These are phyloP conservation scores for Datisca glomerata DNA, from an alignment of 306 rosid species.

Conservation along the genomic window DNA sequence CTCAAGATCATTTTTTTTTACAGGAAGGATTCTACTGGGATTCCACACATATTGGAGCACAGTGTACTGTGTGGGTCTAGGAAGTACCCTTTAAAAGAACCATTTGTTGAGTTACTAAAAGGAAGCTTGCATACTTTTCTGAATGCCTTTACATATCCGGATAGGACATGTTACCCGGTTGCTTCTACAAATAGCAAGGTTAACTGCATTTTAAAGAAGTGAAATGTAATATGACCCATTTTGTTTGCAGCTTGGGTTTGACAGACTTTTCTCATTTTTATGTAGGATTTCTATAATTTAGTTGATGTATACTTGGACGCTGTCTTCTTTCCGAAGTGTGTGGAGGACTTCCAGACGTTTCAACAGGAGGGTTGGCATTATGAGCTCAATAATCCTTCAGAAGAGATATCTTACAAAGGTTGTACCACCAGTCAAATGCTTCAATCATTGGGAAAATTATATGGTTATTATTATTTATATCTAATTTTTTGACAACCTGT, in stretches of 20 bases:
- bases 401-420: conserved; percentile 89
- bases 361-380: conserved; percentile 99
- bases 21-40: conserved; percentile 93
- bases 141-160: conserved; percentile 96
- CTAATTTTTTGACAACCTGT: too few species aligned
- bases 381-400: conserved; percentile 86
- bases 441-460: too few species aligned
- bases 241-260: neutral
- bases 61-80: conserved; percentile 94
- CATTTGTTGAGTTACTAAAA: conserved; percentile 83
- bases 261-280: neutral
- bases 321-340: conserved; percentile 90
- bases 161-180: conserved; percentile 92
- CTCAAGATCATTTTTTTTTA: conserved; percentile 2
- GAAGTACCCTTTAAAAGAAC: conserved; percentile 89
- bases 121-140: conserved; percentile 90
- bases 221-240: neutral
- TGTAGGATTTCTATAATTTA: conserved; percentile 76
- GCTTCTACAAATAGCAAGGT: conserved; percentile 96
- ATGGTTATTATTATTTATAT: too few species aligned
- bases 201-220: conserved; percentile 2
- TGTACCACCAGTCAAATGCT: too few species aligned
- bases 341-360: conserved; percentile 72
- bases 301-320: conserved; percentile 97
- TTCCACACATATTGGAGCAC: conserved; percentile 96